Base-by-base conservation (phyloP, 768 basidiomycete species). In the Suillus brevipes region DNA sequence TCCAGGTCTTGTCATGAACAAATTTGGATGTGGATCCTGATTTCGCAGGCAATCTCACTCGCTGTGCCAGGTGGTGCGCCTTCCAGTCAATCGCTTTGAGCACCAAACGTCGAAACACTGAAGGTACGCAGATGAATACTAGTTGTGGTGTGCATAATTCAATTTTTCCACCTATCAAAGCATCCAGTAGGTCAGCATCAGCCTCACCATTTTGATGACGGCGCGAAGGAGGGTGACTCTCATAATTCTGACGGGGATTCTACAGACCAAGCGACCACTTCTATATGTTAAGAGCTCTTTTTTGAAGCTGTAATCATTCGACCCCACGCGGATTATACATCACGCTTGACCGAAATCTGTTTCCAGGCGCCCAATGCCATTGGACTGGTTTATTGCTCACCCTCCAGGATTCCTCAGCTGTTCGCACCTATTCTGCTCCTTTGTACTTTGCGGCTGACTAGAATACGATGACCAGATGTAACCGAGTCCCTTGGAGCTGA, bases 91-190 rank as follows among this genome's bases (percentile, higher is more conserved):
- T 18, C 3, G 28, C 16, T 40, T 59, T 18, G 18, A 59, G 37
- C 23, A 59, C 38, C 25, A 28, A 23, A 49, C 16, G 4, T 36
- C 45, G 43, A 40, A 43, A 55, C 50, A 34, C 31, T 23, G 49
- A 65, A 95, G 93, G 89, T 91, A 85, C 68, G 83, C 86, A 14
- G 93, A 95, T 69, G 93, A 92, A 0, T 86, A 88, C 3, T 38
- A 59, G 57, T 28, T 18, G 16, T 38, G 6, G 20, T 40, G 18
- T 6, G 2, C 25, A 40, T 20, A 6, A 12, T 25, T 9, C 18
- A 28, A 4, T 25, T 13, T 25, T 36, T 20, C 20, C 56, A 38
- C 25, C 25, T 28, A 59, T 40, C 38, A 37, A 37, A 31, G 25
- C 18, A 59, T n/a, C n/a, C n/a, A n/a, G n/a, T n/a, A n/a, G n/a